Evolutionary conservation across 768 basidiomycete genomes (phyloP), one percentile per base, ranked within the genome.

Genomic region (Tylopilus subfusipes): DNA sequence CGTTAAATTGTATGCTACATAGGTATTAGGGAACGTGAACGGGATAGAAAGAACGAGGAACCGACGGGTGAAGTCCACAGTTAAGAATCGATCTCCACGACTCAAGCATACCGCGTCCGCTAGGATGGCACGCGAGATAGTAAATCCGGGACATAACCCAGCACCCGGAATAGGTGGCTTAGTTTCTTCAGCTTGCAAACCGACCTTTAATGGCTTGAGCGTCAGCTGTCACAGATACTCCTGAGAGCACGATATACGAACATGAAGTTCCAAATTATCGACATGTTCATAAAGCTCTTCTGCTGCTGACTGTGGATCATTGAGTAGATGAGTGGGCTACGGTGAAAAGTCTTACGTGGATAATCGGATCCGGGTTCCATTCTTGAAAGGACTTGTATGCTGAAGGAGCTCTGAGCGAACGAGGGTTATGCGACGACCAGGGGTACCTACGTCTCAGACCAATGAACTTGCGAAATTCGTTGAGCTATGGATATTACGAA

Each of bases 51-150:
- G 11, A 43, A 42, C 14, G 7, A 21, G 5, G 27, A 24, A 74
- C 86, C 21, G 59, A 88, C 88, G 88, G 9, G 88, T 92, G 62
- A 83, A 84, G 40, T 91, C 88, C 10, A 78, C 76, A 1, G 90
- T 91, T 58, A 89, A 70, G 73, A 88, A 92, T 6, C 87, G 81
- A 65, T 93, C 91, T 8, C 91, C 90, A 30, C 90, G 82, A 29
- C 80, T 82, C 53, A 93, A 74, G 57, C 78, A 82, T 33, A 91
- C 84, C 2, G 89, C 90, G 65, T 91, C 89, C 12, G 84, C 77
- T 14, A 94, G 75, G 58, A 94, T 93, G n/a, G 89, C 87, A 42
- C 91, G 78, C 8, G 89, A 89, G 58, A 90, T 86, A 5, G 91
- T 92, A 72, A 84, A 91, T 25, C 89, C 88, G 5, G 89, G 89